Evolutionary conservation across 2,329 filamentous ascomycete species (phyloP), one percentile per base, ranked within the genome.

Genomic region (Talaromyces piceae): DNA sequence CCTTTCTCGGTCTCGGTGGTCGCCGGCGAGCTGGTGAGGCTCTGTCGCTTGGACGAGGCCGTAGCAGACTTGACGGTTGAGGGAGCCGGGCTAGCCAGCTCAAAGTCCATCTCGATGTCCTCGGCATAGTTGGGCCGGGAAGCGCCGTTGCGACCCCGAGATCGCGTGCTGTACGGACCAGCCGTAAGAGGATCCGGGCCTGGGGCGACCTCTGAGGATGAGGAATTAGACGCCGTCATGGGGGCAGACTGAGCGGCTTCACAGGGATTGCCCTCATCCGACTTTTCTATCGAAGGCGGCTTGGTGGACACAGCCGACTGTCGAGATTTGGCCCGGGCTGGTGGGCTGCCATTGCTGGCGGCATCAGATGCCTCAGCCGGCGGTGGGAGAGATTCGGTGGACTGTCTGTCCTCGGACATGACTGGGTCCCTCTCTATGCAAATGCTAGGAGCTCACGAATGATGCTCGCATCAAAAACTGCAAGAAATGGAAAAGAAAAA

Each of bases 61-160:
- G 52, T 57, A 18, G 58, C 51, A 54, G 68, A 28, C 22, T 55
- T 51, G 39, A 54, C 57, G 20, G 59, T 50, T 54, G 67, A 70
- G 22, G 63, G 49, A 16, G 60, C 56, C 30, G 65, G 62, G 54
- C 61, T 58, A 18, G 61, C 56, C 45, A 63, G 80, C 63, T 96
- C 91, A 67, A 90, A 88, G 66, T 97, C 93, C 70, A 88, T 83
- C 63, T 97, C 91, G 59, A 91, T 77, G 70, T 91, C 88, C 73
- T 98, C 93, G 47, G 93, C 91, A 70, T 98, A 98, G 71, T 98
- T 98, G 58, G 86, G 84, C 59, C 93, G 87, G 60, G 86, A 79
- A 59, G 80, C 82, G 62, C 87, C 86, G 52, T 81, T 84, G 63
- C 91, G 86, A 71, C 95, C 95, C 67, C 93, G 87, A 61, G 91